Percentiles rank a stretch among this genome's conserved stretches.
phyloP scores from a whole-genome alignment of 2,329 filamentous ascomycete genomes.

The Fusarium sp. region DNA sequence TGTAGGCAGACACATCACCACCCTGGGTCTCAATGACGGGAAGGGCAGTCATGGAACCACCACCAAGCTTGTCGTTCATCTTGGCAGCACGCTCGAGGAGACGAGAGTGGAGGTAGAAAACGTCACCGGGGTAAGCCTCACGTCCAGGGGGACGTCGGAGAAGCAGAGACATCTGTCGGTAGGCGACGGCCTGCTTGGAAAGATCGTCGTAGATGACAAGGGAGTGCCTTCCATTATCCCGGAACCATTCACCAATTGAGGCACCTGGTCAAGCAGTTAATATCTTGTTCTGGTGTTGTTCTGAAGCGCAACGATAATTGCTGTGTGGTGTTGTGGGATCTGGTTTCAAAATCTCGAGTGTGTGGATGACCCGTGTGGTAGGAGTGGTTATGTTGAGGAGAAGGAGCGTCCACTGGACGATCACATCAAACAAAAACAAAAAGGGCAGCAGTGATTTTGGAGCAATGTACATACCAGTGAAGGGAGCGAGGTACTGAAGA shows the following conservation, averaged over 20 bases:
- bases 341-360: neutral
- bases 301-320: neutral
- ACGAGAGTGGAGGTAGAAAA: slow-evolving; percentile 99
- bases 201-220: slow-evolving; percentile 95
- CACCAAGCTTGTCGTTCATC: slow-evolving; percentile 95
- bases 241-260: slow-evolving; percentile 74
- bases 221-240: slow-evolving; percentile 88
- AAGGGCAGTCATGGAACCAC: slow-evolving; percentile 96
- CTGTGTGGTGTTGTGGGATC: neutral
- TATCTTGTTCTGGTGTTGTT: neutral
- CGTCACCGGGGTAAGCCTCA: slow-evolving; percentile 99
- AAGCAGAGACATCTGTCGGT: slow-evolving; percentile 98
- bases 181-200: slow-evolving; percentile 97
- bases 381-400: neutral
- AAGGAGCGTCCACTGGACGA: neutral
- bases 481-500: slow-evolving; percentile 93
- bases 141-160: slow-evolving; percentile 97
- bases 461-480: slow-evolving; percentile 70
- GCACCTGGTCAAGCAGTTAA: neutral
- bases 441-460: neutral
- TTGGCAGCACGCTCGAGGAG: slow-evolving; percentile 99
- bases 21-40: slow-evolving; percentile 99
- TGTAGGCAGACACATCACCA: slow-evolving; percentile 99
- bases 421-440: neutral
- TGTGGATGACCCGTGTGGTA: slow-evolving; percentile 42